Base-by-base conservation (phyloP, 345 rosid species). In the Trapa incisa region DNA sequence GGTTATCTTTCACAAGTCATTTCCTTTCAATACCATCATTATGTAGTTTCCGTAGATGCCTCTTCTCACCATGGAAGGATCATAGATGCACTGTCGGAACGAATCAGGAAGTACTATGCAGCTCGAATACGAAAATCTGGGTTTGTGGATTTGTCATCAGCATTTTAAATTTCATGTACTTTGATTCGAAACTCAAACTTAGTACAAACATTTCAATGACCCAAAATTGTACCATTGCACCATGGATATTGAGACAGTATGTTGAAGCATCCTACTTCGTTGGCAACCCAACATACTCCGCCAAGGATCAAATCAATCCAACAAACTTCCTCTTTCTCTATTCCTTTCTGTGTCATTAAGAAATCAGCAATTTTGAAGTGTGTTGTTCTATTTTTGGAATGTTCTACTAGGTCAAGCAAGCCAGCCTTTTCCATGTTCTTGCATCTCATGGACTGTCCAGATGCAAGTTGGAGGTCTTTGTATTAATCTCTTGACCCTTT, bases 1-100 rank as follows among this genome's bases (percentile, higher is more conserved):
- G 97, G 97, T 69, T 89, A 89, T 78, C 96, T 93, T 70, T 84
- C 97, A 0, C 97, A 93, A 80, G 98, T 89, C 69, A 88, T 92
- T 76, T 86, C 96, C 57, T 89, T 89, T 74, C 87, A 92, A 67
- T 87, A 84, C 75, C 80, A 75, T 64, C 97, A 84, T 63, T 78
- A 89, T 22, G 97, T 89, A 68, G 82, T 88, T 67, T 97, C 98
- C 0, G 82, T 93, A 63, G 98, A 93, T 84, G 88, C 98, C 37
- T 84, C 79, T 74, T 77, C 91, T 80, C 96, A 88, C 80, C 97
- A 86, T 76, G 96, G 96, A 70, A 84, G 71, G 45, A 82, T 93
- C 64, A 86, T 89, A 61, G 78, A 84, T 78, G 81, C 93, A 65
- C 93, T 97, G 35, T 93, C 97, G 53, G 83, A 82, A 75, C 87